phyloP scores from a whole-genome alignment of 129 eudicot genomes.

The Arctium lappa region DNA sequence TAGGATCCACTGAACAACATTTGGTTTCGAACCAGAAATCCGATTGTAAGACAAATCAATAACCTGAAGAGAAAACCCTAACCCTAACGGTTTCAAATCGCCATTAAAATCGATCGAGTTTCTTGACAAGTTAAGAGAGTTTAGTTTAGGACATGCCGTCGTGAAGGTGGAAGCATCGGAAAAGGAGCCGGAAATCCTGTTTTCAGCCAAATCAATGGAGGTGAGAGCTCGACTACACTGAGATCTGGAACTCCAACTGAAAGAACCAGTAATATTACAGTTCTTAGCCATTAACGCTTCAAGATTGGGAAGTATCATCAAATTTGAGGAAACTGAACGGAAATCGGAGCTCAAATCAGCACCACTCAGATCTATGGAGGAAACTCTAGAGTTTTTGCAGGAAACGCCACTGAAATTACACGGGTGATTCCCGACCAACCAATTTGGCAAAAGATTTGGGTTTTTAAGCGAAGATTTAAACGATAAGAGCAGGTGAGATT shows the following conservation, averaged over 20 bases:
- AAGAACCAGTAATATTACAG: conserved; percentile 37
- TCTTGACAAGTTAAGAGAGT: conserved; percentile 37
- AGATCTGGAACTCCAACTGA: conserved; percentile 20
- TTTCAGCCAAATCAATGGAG: conserved; percentile 48
- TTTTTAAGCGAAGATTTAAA: conserved; percentile 49
- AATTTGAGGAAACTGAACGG: conserved; percentile 18
- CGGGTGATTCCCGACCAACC: conserved; percentile 34
- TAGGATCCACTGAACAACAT: conserved; percentile 37
- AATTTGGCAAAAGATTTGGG: conserved; percentile 32
- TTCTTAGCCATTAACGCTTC: conserved; percentile 26
- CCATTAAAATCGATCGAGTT: conserved; percentile 37
- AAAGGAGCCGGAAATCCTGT: conserved; percentile 41
- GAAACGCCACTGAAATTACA: conserved; percentile 48
- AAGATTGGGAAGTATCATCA: conserved; percentile 33
- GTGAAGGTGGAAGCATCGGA: conserved; percentile 23
- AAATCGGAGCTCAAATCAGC: conserved; percentile 31
- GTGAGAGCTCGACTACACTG: conserved; percentile 25
- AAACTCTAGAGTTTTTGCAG: conserved; percentile 33
- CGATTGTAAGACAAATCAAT: conserved; percentile 54
- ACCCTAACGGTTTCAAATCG: not conserved
- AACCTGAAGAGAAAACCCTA: not conserved
- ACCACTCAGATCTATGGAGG: conserved; percentile 42
- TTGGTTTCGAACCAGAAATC: conserved; percentile 24
- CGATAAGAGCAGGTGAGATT: conserved; percentile 48
- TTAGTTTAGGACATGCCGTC: conserved; percentile 29